Conservation (phyloP, 208 protist genomes). For the Naegleria gruberi region DNA sequence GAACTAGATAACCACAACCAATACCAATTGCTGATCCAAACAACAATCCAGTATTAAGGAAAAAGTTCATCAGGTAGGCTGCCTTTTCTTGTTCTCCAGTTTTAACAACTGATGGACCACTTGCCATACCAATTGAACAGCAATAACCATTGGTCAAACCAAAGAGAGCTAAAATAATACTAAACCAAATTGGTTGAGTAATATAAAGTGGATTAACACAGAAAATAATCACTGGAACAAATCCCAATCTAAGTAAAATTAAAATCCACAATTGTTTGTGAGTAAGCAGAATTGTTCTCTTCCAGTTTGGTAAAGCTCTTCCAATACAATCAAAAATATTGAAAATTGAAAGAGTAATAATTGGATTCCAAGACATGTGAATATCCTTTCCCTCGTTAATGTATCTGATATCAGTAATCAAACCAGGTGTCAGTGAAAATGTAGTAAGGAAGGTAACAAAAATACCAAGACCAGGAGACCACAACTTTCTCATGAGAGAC, state of each 20-base stretch:
- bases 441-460: conserved; percentile 5
- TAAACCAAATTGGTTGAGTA: neutral
- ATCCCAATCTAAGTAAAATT: neutral
- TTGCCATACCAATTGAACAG: neutral
- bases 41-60: conserved; percentile 2
- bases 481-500: neutral
- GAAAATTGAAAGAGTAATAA: neutral
- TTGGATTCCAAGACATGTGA: neutral
- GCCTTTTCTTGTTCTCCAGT: neutral
- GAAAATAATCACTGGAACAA: conserved; percentile 5
- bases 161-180: neutral
- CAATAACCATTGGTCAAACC: conserved; percentile 11
- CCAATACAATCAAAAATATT: conserved; percentile 3
- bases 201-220: neutral
- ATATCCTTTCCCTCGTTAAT: neutral
- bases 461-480: neutral
- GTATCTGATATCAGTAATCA: neutral
- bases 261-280: conserved; percentile 9
- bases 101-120: neutral
- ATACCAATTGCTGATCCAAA: neutral
- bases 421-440: neutral
- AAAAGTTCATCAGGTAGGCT: neutral
- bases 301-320: neutral
- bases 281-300: neutral
- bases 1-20: neutral